A percentile compares a stretch with the other conserved stretches of the same genome.
Evolutionary conservation across 2,329 filamentous ascomycete genomes (phyloP).

Genomic region (Phialophora macrospora): DNA sequence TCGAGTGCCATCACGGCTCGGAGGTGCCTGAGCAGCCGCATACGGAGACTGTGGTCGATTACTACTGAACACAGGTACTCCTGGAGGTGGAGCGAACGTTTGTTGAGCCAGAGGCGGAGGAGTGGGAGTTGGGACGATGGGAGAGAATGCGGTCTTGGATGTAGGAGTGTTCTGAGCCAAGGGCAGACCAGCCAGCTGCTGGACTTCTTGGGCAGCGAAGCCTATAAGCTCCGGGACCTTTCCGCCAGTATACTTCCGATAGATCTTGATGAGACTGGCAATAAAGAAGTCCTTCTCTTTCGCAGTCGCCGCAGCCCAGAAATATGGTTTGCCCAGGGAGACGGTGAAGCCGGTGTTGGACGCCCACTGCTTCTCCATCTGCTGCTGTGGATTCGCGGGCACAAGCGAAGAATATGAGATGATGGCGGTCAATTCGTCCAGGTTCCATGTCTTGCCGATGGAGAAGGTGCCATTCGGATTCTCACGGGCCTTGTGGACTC

Average conservation of each 20-base stretch:
- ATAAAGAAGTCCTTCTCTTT: constrained; percentile 99
- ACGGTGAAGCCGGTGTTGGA: constrained; percentile 83
- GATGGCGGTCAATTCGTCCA: constrained; percentile 84
- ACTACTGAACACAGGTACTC: constrained; percentile 2
- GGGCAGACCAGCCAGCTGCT: constrained; percentile 69
- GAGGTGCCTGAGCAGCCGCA: constrained; percentile 23
- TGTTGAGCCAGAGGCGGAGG: constrained; percentile 27
- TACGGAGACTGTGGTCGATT: constrained; percentile 35
- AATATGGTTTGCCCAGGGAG: constrained; percentile 91
- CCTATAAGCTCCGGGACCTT: constrained; percentile 77
- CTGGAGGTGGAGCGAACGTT: not conserved
- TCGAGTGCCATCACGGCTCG: constrained; percentile 27
- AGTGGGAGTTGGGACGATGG: constrained; percentile 36
- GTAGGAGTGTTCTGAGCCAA: constrained; percentile 31
- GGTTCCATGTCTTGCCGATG: constrained; percentile 96
- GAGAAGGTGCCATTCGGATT: constrained; percentile 93
- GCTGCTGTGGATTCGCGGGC: constrained; percentile 64
- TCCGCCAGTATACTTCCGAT: constrained; percentile 91
- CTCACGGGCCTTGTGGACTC: constrained; percentile 96
- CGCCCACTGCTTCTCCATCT: constrained; percentile 73
- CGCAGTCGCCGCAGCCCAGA: constrained; percentile 89
- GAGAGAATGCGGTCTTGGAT: constrained; percentile 38
- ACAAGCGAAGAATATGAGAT: constrained; percentile 75
- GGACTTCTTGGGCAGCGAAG: constrained; percentile 79
- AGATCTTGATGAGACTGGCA: constrained; percentile 93